Evolutionary conservation across 2,329 filamentous ascomycete species (phyloP), one percentile per base, ranked within the genome.

Genomic region (Coniella vitis): DNA sequence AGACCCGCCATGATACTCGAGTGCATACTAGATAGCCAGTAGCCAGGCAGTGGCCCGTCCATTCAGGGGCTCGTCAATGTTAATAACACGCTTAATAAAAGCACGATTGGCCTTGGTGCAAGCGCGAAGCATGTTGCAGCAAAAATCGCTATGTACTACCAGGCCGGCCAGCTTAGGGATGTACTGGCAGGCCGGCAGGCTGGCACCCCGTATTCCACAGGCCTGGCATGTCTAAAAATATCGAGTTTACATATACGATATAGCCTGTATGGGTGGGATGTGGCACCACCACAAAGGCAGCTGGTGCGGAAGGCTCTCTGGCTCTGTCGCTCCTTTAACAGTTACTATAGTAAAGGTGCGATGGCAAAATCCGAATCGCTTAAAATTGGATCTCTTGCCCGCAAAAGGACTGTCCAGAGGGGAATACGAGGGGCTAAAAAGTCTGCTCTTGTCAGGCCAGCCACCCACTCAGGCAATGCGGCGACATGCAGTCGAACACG

Each of bases 361-460:
- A 50, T 50, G 51, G 47, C 51, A 50, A 47, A 47, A 50, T 36
- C 8, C 22, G 36, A 31, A 22, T 32, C 19, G 32, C 4, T 19
- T 19, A 10, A 3, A 4, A 20, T 16, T 20, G 19, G 13, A 13
- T 32, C 9, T 46, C n/a, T n/a, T n/a, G n/a, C n/a, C n/a, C 32
- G 21, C 25, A 29, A 5, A 5, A 43, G 43, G 44, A 40, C 44
- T 48, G 39, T 39, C 38, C 31, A 29, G 48, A 38, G 47, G 44
- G 44, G 40, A 48, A 53, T 53, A 53, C 51, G 51, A 53, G 51
- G 32, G 37, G 48, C 31, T 40, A 43, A 45, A 49, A 45, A 29
- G 29, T 38, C 35, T 36, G 38, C 35, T 29, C 25, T 10, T n/a
- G 37, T 40, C 49, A 43, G 37, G n/a, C 25, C 25, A 34, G 25